Evolutionary conservation across 345 rosid species (phyloP).

Genomic region (Eucalyptus camaldulensis): DNA sequence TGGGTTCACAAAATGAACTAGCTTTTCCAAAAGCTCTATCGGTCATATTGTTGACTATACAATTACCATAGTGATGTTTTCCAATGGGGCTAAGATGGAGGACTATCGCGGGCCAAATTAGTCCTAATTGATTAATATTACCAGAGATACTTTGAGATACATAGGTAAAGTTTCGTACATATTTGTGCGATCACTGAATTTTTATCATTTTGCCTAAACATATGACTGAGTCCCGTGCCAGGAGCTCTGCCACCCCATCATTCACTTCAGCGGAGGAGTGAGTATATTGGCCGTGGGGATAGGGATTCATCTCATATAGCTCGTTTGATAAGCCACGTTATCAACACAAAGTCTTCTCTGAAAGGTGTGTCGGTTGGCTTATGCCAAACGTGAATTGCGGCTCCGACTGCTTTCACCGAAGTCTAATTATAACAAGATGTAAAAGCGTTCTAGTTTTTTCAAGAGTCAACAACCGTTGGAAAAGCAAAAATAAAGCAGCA

Average conservation of each 20-base stretch:
- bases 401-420: background rate
- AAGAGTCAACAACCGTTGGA: background rate
- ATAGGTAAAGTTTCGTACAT: background rate
- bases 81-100: background rate
- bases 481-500: background rate
- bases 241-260: background rate
- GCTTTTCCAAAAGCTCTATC: background rate
- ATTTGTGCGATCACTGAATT: background rate
- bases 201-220: background rate
- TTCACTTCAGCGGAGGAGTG: background rate
- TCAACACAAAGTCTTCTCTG: background rate
- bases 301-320: background rate
- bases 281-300: background rate
- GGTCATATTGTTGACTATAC: background rate
- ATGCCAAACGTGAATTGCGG: background rate
- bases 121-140: background rate
- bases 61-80: background rate
- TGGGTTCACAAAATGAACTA: background rate
- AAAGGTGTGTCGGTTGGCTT: background rate
- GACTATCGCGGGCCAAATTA: background rate
- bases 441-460: background rate
- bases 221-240: background rate
- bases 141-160: background rate
- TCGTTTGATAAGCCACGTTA: background rate
- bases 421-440: background rate